These are phyloP conservation scores for Kwoniella bestiolae DNA, from an alignment of 768 basidiomycete species.

Conservation along the genomic window DNA sequence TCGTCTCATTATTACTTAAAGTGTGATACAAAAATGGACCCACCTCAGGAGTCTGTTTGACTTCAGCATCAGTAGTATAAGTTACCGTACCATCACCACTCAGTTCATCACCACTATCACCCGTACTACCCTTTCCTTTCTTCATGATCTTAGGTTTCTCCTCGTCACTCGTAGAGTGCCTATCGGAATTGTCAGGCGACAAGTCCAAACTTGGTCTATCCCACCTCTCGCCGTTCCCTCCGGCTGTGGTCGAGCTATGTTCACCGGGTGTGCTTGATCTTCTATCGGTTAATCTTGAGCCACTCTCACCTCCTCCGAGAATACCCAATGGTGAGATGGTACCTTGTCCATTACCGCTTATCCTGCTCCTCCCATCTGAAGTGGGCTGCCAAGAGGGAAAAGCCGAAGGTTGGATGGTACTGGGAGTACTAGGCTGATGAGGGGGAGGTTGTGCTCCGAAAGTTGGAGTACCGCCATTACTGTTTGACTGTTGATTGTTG, in stretches of 20 bases:
- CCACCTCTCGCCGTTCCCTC: slow-evolving; percentile 10
- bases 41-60: slow-evolving; percentile 28
- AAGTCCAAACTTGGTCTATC: slow-evolving; percentile 9
- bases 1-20: neutral
- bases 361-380: slow-evolving; percentile 6
- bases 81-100: neutral
- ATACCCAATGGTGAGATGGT: slow-evolving; percentile 23
- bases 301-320: slow-evolving; percentile 1
- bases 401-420: slow-evolving; percentile 21
- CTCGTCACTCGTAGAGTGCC: slow-evolving; percentile 2
- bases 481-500: neutral
- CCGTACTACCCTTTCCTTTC: neutral
- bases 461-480: slow-evolving; percentile 5
- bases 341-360: neutral
- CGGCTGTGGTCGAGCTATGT: slow-evolving; percentile 1
- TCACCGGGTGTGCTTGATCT: slow-evolving; percentile 19
- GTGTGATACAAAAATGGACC: neutral
- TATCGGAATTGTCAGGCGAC: slow-evolving; percentile 6
- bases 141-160: slow-evolving; percentile 5
- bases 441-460: neutral
- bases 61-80: slow-evolving; percentile 26
- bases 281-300: slow-evolving; percentile 6
- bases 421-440: slow-evolving; percentile 11
- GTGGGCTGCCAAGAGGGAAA: slow-evolving; percentile 20
- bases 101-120: neutral